phyloP scores from a whole-genome alignment of 805 yeast species.

The Zygoascus flipseniorum region DNA sequence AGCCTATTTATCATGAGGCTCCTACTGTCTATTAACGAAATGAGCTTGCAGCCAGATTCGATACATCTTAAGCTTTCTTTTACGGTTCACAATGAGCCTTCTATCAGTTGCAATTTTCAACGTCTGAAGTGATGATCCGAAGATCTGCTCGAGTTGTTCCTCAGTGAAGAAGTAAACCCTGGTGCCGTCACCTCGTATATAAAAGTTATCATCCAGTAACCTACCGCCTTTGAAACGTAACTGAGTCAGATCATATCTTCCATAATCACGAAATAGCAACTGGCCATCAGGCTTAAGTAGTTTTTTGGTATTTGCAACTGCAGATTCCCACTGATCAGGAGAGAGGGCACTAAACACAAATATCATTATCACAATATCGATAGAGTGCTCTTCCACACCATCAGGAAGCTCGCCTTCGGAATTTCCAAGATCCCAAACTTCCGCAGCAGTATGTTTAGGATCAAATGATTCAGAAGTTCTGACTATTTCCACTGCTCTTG shows the following conservation, averaged over 20 bases:
- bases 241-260: conserved; percentile 92
- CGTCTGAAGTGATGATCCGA: conserved; percentile 56
- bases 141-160: conserved; percentile 74
- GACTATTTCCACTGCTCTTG: conserved; percentile 83
- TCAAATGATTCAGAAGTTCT: conserved; percentile 53
- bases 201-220: conserved; percentile 82
- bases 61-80: conserved; percentile 89
- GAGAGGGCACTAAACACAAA: conserved; percentile 89
- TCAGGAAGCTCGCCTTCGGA: conserved; percentile 69
- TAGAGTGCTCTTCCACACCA: conserved; percentile 69
- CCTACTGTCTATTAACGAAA: conserved; percentile 37
- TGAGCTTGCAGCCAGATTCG: conserved; percentile 96
- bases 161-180: conserved; percentile 95
- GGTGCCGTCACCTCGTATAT: conserved; percentile 96
- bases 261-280: conserved; percentile 86
- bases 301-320: conserved; percentile 60
- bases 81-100: conserved; percentile 82
- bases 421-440: conserved; percentile 94
- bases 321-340: conserved; percentile 85
- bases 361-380: conserved; percentile 89
- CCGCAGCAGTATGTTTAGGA: conserved; percentile 59
- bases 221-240: conserved; percentile 86
- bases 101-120: conserved; percentile 81
- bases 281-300: conserved; percentile 89
- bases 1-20: too few species aligned